Evolutionary conservation across 1,139 yeast genomes (phyloP).

Genomic region (Taiozyma onychis): DNA sequence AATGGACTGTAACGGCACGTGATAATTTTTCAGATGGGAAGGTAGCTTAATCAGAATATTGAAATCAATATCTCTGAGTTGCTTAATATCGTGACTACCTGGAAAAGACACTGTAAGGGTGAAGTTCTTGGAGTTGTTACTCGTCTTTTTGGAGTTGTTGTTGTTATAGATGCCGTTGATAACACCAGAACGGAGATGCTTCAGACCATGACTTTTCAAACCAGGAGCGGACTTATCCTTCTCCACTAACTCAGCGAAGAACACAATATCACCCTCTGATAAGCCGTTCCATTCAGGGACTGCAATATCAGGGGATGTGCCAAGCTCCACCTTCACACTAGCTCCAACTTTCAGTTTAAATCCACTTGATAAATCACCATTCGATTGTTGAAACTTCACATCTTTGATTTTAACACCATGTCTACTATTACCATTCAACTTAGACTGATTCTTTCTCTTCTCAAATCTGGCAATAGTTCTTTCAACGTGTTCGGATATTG

Average conservation of each 20-base stretch:
- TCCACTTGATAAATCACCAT: conserved; percentile 5
- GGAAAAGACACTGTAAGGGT: not conserved
- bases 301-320: conserved; percentile 8
- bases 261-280: conserved; percentile 26
- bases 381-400: not conserved
- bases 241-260: conserved; percentile 22
- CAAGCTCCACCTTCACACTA: conserved; percentile 24
- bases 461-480: conserved; percentile 22
- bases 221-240: conserved; percentile 2
- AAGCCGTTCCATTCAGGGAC: conserved; percentile 30
- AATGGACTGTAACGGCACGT: not conserved
- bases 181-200: not conserved
- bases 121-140: not conserved
- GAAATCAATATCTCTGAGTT: not conserved
- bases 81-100: not conserved
- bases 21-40: not conserved
- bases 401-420: conserved; percentile 24
- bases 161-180: not conserved
- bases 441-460: conserved; percentile 14
- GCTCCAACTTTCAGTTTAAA: conserved; percentile 9
- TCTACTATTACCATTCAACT: conserved; percentile 27
- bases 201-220: conserved; percentile 16
- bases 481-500: conserved; percentile 25
- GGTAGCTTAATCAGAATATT: conserved; percentile 15
- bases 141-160: not conserved